These are phyloP conservation scores for Dryas integrifolia DNA, from an alignment of 331 rosid species.

Conservation along the genomic window DNA sequence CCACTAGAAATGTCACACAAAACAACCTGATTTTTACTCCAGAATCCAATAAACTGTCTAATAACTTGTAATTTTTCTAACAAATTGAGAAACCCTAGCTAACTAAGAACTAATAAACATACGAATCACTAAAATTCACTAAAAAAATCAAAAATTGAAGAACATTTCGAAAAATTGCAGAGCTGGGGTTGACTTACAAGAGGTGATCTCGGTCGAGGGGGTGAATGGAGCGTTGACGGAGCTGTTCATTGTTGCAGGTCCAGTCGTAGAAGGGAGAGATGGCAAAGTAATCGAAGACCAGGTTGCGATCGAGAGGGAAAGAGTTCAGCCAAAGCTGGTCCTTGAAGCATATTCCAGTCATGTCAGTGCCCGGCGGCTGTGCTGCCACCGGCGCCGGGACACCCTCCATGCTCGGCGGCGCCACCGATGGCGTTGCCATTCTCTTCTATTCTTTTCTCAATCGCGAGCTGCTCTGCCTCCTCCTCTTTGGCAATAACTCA, in stretches of 20 bases:
- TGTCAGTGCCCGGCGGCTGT: constrained; percentile 77
- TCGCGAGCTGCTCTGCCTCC: background rate
- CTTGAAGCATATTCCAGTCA: constrained; percentile 90
- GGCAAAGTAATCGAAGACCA: constrained; percentile 96
- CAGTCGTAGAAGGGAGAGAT: constrained; percentile 87
- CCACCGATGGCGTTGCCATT: constrained; percentile 55
- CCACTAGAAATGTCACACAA: background rate
- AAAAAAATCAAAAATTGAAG: background rate
- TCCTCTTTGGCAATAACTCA: background rate
- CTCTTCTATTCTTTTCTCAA: background rate
- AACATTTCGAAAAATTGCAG: background rate
- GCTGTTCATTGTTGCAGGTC: constrained; percentile 91
- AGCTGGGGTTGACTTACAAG: constrained; percentile 35
- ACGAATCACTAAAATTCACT: background rate
- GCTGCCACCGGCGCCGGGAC: constrained; percentile 40
- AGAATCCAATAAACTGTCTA: background rate
- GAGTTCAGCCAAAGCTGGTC: constrained; percentile 88
- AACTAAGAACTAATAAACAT: background rate
- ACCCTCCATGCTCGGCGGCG: constrained; percentile 47
- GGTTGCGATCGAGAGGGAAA: constrained; percentile 78
- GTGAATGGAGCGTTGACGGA: constrained; percentile 83
- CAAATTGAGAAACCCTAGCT: constrained; percentile 8
- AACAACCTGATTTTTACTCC: background rate
- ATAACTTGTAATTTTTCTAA: background rate
- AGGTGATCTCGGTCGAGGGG: constrained; percentile 82